Evolutionary conservation across 2,329 filamentous ascomycete genomes (phyloP).

Genomic region (Colletotrichum melonis): DNA sequence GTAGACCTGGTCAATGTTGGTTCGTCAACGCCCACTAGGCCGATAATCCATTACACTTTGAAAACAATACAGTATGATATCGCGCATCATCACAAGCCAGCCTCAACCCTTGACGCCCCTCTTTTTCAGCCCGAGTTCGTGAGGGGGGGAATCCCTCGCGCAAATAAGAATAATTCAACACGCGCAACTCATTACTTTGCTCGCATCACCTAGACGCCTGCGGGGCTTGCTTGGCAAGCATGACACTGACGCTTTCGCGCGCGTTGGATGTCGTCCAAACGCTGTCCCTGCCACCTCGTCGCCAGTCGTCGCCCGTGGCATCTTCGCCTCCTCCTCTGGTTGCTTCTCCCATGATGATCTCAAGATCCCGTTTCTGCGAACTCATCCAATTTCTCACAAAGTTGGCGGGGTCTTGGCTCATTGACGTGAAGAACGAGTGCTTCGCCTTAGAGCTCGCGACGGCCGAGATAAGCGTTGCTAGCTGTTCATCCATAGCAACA

Average conservation of each 20-base stretch:
- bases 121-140: background rate
- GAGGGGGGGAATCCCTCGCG: background rate
- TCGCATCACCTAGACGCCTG: conserved; percentile 20
- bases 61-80: background rate
- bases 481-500: conserved; percentile 81
- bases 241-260: conserved; percentile 71
- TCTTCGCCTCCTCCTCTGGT: conserved; percentile 70
- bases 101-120: background rate
- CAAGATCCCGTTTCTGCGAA: conserved; percentile 90
- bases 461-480: conserved; percentile 85
- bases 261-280: conserved; percentile 69
- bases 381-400: conserved; percentile 91
- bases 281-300: conserved; percentile 66
- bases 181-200: background rate
- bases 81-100: background rate
- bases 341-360: conserved; percentile 87
- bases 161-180: background rate
- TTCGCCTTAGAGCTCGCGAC: conserved; percentile 89
- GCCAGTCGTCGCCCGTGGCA: conserved; percentile 74
- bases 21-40: background rate
- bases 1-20: background rate
- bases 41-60: background rate
- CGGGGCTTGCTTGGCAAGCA: conserved; percentile 64
- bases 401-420: conserved; percentile 83
- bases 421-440: conserved; percentile 84